A percentile compares a stretch with the other conserved stretches of the same genome.
Conservation (phyloP, 2,329 filamentous ascomycete species). For the Colletotrichum ledebouriae region DNA sequence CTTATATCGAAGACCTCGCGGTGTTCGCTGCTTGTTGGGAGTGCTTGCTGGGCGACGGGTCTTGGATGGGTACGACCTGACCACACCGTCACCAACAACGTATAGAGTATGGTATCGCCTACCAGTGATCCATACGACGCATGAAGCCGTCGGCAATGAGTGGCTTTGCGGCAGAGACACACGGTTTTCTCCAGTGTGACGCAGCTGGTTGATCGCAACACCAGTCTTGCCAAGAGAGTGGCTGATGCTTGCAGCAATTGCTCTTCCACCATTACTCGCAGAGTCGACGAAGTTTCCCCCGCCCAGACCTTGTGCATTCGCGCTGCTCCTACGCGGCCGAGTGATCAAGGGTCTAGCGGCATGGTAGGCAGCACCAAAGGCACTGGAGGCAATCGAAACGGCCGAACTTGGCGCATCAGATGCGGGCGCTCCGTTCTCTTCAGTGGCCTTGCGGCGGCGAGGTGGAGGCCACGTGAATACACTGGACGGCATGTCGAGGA, state of each 20-base stretch:
- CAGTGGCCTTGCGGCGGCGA: conserved; percentile 61
- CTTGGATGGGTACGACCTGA: conserved; percentile 75
- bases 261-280: conserved; percentile 78
- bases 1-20: conserved; percentile 70
- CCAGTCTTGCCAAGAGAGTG: conserved; percentile 82
- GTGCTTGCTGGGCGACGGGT: conserved; percentile 67
- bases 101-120: conserved; percentile 74
- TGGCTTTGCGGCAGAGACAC: conserved; percentile 74
- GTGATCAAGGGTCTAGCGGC: conserved; percentile 73
- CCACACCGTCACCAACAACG: conserved; percentile 73
- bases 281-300: conserved; percentile 67
- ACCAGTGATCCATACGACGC: conserved; percentile 75
- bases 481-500: conserved; percentile 86
- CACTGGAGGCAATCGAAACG: conserved; percentile 78
- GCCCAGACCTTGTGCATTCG: conserved; percentile 54
- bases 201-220: conserved; percentile 76
- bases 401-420: conserved; percentile 67
- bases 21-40: conserved; percentile 64
- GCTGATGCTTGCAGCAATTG: conserved; percentile 79
- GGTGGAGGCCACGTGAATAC: conserved; percentile 91
- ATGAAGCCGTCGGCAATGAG: conserved; percentile 67
- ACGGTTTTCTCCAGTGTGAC: conserved; percentile 82
- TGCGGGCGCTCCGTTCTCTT: conserved; percentile 60
- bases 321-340: conserved; percentile 66
- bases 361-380: conserved; percentile 78